Conservation (phyloP, 495 filamentous ascomycete species). For the Penicillium cataractarum region DNA sequence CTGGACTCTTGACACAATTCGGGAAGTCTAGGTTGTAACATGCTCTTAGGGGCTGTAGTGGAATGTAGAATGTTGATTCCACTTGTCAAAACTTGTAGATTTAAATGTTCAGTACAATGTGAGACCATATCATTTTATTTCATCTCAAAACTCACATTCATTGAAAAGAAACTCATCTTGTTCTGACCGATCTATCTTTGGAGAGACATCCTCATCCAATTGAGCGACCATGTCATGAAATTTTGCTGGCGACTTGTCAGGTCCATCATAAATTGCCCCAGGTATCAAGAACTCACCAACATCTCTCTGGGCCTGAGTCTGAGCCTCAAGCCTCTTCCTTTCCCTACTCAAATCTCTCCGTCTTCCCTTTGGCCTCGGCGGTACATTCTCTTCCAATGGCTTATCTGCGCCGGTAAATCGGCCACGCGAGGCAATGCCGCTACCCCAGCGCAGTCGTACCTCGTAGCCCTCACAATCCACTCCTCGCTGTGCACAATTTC, state of each 20-base stretch:
- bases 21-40: conserved; percentile 31
- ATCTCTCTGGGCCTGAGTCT: background rate
- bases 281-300: background rate
- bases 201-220: background rate
- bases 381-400: conserved; percentile 31
- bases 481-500: conserved; percentile 32
- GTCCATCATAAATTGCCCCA: background rate
- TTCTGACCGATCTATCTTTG: background rate
- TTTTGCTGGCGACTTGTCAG: background rate
- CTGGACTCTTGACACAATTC: conserved; percentile 33
- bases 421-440: conserved; percentile 43
- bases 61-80: conserved; percentile 42
- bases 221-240: conserved; percentile 1
- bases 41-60: conserved; percentile 27
- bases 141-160: conserved; percentile 29
- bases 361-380: conserved; percentile 31
- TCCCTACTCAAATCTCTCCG: conserved; percentile 36
- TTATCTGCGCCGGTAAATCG: conserved; percentile 40
- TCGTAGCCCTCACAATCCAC: conserved; percentile 42
- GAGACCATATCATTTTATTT: background rate
- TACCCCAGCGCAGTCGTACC: conserved; percentile 40
- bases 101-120: background rate
- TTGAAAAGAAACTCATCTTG: conserved; percentile 34
- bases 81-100: conserved; percentile 28
- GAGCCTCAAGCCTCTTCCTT: conserved; percentile 10